Evolutionary conservation across 257 asterid species (phyloP), one percentile per base, ranked within the genome.

Genomic region (Forsythia suspensa): DNA sequence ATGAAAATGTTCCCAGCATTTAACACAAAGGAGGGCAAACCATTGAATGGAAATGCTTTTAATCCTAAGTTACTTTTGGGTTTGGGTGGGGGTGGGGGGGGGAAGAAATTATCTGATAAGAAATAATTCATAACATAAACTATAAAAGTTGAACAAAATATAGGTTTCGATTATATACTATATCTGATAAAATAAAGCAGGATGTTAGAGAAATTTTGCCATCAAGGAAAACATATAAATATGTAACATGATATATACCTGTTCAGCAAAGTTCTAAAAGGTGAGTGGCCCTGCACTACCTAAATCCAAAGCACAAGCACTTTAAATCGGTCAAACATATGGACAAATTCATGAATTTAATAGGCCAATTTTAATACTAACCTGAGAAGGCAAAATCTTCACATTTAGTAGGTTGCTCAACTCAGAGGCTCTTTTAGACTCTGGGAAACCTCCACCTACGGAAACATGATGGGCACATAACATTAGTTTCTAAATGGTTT

Each of bases 361-460:
- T 67, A 8, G 36, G 44, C 42, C n/a, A 44, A 40, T 5, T 57
- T 41, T 68, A 69, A 76, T 74, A 16, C n/a, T 36, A 70, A 90
- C 92, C 91, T 90, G 95, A 79, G 90, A 84, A 79, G 91, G 85
- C 76, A 83, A 83, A 77, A 90, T 85, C 8, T 84, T 82, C 75
- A 90, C 81, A 57, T 89, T 88, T 61, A 90, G 85, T 70, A 89
- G 80, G 46, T 87, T 83, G 80, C 89, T 88, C 87, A 90, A 83
- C 77, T 86, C 92, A 48, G 66, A 61, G 73, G 95, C 92, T 83
- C 91, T 81, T 80, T 85, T 87, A 70, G 91, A 87, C 83, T 90
- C 95, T 6, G 92, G 95, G 48, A 76, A 81, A 55, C 92, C 95
- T 77, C 92, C 95, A 76, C 95, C 95, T 88, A 75, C 13, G n/a